These are phyloP conservation scores for Coelastrella sp. DNA, from an alignment of 139 green algal genomes.

Conservation along the genomic window DNA sequence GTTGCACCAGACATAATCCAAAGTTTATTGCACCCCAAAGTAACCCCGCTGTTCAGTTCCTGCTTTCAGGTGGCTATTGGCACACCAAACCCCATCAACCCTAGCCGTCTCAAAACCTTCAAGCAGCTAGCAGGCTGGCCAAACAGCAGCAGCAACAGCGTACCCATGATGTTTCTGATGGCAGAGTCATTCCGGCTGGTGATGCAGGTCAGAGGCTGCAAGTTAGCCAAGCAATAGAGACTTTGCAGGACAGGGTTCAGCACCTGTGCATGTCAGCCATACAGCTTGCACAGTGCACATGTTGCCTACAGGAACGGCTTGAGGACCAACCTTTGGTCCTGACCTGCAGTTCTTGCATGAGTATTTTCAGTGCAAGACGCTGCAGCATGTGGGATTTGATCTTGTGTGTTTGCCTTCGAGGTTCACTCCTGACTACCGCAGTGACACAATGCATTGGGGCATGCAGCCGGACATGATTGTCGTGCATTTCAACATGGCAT, in stretches of 20 bases:
- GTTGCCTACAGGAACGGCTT: no score
- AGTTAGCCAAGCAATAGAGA: not conserved
- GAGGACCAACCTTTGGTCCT: not conserved
- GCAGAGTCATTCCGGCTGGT: constrained; percentile 46
- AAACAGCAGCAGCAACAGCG: not conserved
- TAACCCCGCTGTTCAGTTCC: not conserved
- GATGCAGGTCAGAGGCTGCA: constrained; percentile 20
- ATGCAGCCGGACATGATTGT: no score
- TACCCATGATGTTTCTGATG: constrained; percentile 48
- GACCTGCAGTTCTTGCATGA: not conserved
- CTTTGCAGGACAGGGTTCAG: no score
- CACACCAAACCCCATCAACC: not conserved
- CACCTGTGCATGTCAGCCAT: no score
- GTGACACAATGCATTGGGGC: no score
- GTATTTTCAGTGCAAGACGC: no score
- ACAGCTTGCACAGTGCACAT: no score
- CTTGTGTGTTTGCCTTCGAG: no score
- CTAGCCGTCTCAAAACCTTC: constrained; percentile 19
- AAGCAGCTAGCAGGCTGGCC: constrained; percentile 35
- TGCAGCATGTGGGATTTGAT: no score
- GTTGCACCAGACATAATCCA: not conserved
- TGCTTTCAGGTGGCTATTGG: constrained; percentile 18
- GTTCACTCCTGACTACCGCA: no score
- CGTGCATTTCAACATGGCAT: no score
- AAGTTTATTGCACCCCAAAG: not conserved